Base-by-base conservation (phyloP, 1,284 basidiomycete species). In the Cutaneotrichosporon cutaneum region DNA sequence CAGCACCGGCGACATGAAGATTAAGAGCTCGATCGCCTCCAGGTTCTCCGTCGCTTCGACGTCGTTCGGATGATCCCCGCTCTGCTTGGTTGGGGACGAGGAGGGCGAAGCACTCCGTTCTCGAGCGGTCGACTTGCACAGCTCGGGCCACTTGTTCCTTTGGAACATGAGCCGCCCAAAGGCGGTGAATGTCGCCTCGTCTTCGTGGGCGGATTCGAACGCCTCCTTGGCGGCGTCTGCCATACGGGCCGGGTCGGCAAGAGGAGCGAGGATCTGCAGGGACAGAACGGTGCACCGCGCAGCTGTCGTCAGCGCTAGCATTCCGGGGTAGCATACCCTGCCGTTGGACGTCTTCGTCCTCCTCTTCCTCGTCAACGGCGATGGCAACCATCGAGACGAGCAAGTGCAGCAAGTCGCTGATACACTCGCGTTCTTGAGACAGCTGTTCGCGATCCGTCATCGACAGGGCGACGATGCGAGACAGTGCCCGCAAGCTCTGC, bases 181-280 rank as follows among this genome's bases (percentile, higher is more conserved):
- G n/a, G 44, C 21, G 4, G 55, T 14, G 8, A 51, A 32, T 16
- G 45, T 35, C 26, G 45, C 55, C 44, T 51, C 48, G 14, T 30
- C 26, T 27, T 51, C 27, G 48, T 51, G 27, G 4, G 55, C 42
- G 24, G 55, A 30, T 35, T 24, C 21, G 44, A 53, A 53, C 3
- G n/a, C 51, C 27, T 35, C 51, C 9, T 21, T 13, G 32, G 22
- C 32, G 10, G n/a, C 51, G 2, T 27, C n/a, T 1, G 21, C 33
- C 18, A 16, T 22, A 18, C 32, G 32, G 14, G 45, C 45, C 16
- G 5, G 13, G 2, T 56, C 39, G 0, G 47, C 64, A 11, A 62
- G 48, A 0, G 64, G 61, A 0, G 59, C 50, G 22, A 66, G 42
- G 3, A 60, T 36, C 44, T 54, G 44, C 3, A 66, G 56, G 9